These are phyloP conservation scores for Phytophthora vignae DNA, from an alignment of 352 stramenopile species.

Conservation along the genomic window DNA sequence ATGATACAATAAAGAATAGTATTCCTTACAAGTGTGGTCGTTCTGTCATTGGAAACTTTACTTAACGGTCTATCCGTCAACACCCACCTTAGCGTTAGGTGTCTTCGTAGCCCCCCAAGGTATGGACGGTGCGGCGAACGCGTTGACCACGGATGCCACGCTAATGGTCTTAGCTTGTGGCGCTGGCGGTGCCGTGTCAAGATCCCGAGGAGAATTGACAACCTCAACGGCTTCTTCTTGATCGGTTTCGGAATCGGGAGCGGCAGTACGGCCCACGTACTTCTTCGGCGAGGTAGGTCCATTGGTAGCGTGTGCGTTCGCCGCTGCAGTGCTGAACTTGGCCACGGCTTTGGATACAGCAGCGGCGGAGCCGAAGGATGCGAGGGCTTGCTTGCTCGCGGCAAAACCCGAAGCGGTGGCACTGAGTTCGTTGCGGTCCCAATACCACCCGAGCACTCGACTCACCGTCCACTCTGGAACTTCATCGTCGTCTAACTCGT, in stretches of 20 bases:
- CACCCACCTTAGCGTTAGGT: constrained; percentile 32
- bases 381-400: constrained; percentile 28
- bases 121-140: constrained; percentile 24
- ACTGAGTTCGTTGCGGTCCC: constrained; percentile 42
- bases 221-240: constrained; percentile 49
- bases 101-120: constrained; percentile 26
- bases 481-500: constrained; percentile 46
- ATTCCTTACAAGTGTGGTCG: constrained; percentile 10
- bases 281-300: constrained; percentile 27
- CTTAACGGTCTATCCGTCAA: constrained; percentile 35
- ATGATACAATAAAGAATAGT: constrained; percentile 55
- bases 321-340: constrained; percentile 30
- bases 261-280: constrained; percentile 17
- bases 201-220: constrained; percentile 49
- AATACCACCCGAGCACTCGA: constrained; percentile 68
- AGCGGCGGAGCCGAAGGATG: constrained; percentile 32
- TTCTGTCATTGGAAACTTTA: not conserved
- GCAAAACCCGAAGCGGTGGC: constrained; percentile 27
- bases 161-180: constrained; percentile 7
- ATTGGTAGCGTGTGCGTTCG: constrained; percentile 12
- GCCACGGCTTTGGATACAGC: constrained; percentile 37
- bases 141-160: constrained; percentile 16
- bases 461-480: constrained; percentile 49
- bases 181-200: constrained; percentile 27
- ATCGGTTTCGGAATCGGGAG: constrained; percentile 23